phyloP scores from a whole-genome alignment of 768 basidiomycete species.

The Rhizopogon vesiculosus region DNA sequence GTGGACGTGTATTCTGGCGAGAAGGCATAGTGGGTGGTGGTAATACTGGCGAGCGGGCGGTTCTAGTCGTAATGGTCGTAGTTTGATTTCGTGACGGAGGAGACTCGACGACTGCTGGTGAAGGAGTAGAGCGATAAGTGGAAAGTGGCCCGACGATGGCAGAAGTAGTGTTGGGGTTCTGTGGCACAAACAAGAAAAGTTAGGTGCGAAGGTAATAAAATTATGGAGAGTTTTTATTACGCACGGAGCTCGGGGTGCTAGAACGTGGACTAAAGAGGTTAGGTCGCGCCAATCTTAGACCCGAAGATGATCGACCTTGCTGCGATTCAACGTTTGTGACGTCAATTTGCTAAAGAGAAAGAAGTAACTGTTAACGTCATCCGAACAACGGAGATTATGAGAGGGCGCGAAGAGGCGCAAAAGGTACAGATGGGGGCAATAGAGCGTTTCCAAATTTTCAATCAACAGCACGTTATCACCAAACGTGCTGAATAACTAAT shows the following conservation, averaged over 20 bases:
- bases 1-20: conserved; percentile 7
- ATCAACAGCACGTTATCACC: no score
- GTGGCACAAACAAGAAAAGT: neutral
- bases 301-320: conserved; percentile 6
- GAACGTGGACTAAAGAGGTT: neutral
- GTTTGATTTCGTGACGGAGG: conserved; percentile 8
- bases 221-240: conserved; percentile 8
- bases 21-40: conserved; percentile 11
- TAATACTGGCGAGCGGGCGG: conserved; percentile 7
- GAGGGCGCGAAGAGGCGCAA: neutral
- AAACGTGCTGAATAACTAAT: neutral
- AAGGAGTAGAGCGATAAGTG: conserved; percentile 1
- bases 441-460: neutral
- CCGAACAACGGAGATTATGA: neutral
- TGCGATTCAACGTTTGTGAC: conserved; percentile 16
- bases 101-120: neutral
- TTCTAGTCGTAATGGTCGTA: conserved; percentile 1
- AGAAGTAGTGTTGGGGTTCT: neutral
- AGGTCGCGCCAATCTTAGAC: neutral
- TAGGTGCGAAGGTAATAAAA: conserved; percentile 9
- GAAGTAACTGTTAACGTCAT: conserved; percentile 2
- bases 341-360: conserved; percentile 25
- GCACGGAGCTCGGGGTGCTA: conserved; percentile 13
- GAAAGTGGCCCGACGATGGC: conserved; percentile 1
- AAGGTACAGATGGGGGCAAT: neutral